A percentile compares a stretch with the other conserved stretches of the same genome.
These are phyloP conservation scores for Coleophoma crateriformis DNA, from an alignment of 2,329 filamentous ascomycete species.

Conservation along the genomic window DNA sequence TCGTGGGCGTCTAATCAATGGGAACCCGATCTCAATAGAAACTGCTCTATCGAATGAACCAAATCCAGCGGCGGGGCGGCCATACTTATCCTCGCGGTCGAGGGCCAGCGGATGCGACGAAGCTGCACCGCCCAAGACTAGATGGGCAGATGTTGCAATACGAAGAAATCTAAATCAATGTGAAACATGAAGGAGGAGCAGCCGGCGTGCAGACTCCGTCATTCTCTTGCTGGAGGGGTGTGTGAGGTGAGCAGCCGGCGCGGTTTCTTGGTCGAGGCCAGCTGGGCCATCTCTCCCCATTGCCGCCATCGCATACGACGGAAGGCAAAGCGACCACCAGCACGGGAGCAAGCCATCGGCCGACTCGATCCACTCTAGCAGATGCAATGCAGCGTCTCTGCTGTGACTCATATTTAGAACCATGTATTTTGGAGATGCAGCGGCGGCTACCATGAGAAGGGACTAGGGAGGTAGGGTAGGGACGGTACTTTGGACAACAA, in stretches of 20 bases:
- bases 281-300: slow-evolving; percentile 25
- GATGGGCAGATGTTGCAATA: slow-evolving; percentile 11
- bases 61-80: slow-evolving; percentile 13
- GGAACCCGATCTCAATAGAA: slow-evolving; percentile 14
- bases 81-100: slow-evolving; percentile 24
- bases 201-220: slow-evolving; percentile 6
- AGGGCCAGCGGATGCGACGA: background rate
- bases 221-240: background rate
- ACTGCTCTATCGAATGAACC: slow-evolving; percentile 13
- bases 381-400: slow-evolving; percentile 20
- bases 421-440: slow-evolving; percentile 6
- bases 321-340: background rate
- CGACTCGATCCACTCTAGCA: no score
- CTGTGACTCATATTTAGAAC: slow-evolving; percentile 26
- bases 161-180: slow-evolving; percentile 9
- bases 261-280: slow-evolving; percentile 28
- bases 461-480: no score
- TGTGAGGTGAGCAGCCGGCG: slow-evolving; percentile 7
- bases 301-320: slow-evolving; percentile 13
- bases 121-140: slow-evolving; percentile 21
- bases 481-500: slow-evolving; percentile 4
- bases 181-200: slow-evolving; percentile 22
- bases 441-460: background rate
- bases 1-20: slow-evolving; percentile 22
- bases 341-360: slow-evolving; percentile 10